Base-by-base conservation (phyloP, 345 rosid genomes). In the Boechera divaricarpa region DNA sequence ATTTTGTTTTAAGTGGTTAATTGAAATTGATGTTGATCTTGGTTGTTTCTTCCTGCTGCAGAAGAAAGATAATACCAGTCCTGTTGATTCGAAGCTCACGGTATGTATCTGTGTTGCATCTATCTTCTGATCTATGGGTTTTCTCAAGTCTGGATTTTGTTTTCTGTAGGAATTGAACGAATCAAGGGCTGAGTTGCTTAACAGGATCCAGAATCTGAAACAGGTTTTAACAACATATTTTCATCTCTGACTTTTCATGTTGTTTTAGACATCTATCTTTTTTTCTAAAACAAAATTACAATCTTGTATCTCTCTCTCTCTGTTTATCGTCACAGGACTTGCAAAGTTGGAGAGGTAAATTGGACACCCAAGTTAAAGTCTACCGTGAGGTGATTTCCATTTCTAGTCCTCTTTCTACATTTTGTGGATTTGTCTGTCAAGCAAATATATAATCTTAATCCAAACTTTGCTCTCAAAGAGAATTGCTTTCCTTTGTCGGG, bases 331-430 rank as follows among this genome's bases (percentile, higher is more conserved):
- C 41, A 45, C 72, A 95, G 99, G 99, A 95, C 83, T 83, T 95
- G 86, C 94, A 95, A 79, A 81, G 83, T 75, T 95, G 99, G 99
- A 91, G 99, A 67, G 89, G 94, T 26, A 95, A 89, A 80, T 70
- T 95, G 11, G 97, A 95, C 64, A 89, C 96, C 44, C 98, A 95
- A 85, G 98, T 92, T 52, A 91, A 84, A 83, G 82, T 89, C 71
- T 89, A 92, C 77, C 91, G 89, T 0, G 90, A 91, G 82, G 99
- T 92, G 48, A 86, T 87, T 77, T 24, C 38, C 3, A 5, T 54
- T 67, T 59, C 21, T 58, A 49, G 11, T 64, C 67, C 10, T 52
- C 1, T 16, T 41, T 10, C 10, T 35, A 54, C 63, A 41, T 39
- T 68, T 13, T 51, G 24, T 44, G 62, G 51, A 15, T 13, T 44